Evolutionary conservation across 805 yeast genomes (phyloP), one percentile per base, ranked within the genome.

Genomic region (Saturnispora silvae): DNA sequence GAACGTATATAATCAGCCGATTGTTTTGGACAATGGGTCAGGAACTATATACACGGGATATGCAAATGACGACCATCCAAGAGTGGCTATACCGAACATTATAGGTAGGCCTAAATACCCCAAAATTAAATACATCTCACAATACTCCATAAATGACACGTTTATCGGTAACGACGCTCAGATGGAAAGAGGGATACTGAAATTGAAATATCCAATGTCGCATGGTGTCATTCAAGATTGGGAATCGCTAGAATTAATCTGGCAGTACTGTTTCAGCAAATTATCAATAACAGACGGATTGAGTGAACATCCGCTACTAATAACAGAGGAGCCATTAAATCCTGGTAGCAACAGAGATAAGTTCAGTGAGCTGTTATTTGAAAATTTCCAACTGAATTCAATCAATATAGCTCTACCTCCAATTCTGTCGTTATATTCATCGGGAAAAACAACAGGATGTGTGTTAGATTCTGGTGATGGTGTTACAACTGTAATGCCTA

Each of bases 401-500:
- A 50, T 78, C n/a, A 78, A 80, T 51, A 59, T 81, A 11, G 67
- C 78, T 3, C 64, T 81, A 34, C 89, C 81, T 46, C 89, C 95
- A 0, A 86, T 86, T 9, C 61, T 87, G 28, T 70, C 95, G 3
- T 61, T 87, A 28, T 87, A 89, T 59, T 86, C 96, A 0, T 70
- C 83, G 4, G 97, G 96, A 0, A 63, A 84, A 46, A 87, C 96
- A 6, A 86, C 95, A 0, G 97, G 96, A 1, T 71, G 84, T 27
- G 94, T 84, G 3, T 52, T 89, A 10, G 96, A 87, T 52, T 72
- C 80, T n/a, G 96, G 96, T 4, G 96, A 87, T 56, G 96, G 96
- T 4, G 94, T 85, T 19, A 72, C 82, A 28, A 87, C 82, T 50
- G 68, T 81, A 7, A 94, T 85, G 2, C 96, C 96, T 0, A 84